Conservation (phyloP, 2,329 filamentous ascomycete genomes). For the Botrytis pseudocinerea region DNA sequence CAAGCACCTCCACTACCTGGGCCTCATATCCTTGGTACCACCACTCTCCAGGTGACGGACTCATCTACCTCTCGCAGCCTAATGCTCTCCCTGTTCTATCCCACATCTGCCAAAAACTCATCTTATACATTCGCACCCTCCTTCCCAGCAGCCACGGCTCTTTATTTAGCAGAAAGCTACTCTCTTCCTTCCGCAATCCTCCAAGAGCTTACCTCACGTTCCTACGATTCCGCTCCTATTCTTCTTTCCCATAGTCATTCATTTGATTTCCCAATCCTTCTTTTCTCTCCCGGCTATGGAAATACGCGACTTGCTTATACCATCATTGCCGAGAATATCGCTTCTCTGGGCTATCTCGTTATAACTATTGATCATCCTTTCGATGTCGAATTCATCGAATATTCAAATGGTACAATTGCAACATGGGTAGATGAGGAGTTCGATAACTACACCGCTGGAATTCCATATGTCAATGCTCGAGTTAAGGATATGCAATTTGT, state of each 20-base stretch:
- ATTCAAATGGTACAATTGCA: constrained; percentile 34
- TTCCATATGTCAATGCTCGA: constrained; percentile 28
- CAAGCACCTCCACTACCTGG: constrained; percentile 18
- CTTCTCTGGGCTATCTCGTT: constrained; percentile 42
- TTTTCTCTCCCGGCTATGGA: constrained; percentile 42
- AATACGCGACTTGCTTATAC: constrained; percentile 40
- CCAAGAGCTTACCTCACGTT: constrained; percentile 6
- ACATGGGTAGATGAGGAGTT: constrained; percentile 28
- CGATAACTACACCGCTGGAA: constrained; percentile 24
- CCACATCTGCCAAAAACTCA: constrained; percentile 5
- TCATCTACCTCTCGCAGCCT: constrained; percentile 15
- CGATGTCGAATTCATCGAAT: constrained; percentile 42
- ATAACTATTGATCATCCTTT: constrained; percentile 44
- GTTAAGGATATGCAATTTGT: constrained; percentile 35
- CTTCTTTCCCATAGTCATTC: not conserved
- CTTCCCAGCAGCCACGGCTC: constrained; percentile 14
- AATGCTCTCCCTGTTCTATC: constrained; percentile 25
- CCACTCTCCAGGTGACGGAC: constrained; percentile 13
- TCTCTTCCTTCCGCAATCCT: constrained; percentile 6
- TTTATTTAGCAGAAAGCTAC: constrained; percentile 13
- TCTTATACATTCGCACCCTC: not conserved
- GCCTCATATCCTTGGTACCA: constrained; percentile 16
- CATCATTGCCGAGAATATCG: constrained; percentile 38
- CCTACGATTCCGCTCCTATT: constrained; percentile 7
- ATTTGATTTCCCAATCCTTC: constrained; percentile 36